Base-by-base conservation (phyloP, 441 rosid species). In the Erodium trifolium region DNA sequence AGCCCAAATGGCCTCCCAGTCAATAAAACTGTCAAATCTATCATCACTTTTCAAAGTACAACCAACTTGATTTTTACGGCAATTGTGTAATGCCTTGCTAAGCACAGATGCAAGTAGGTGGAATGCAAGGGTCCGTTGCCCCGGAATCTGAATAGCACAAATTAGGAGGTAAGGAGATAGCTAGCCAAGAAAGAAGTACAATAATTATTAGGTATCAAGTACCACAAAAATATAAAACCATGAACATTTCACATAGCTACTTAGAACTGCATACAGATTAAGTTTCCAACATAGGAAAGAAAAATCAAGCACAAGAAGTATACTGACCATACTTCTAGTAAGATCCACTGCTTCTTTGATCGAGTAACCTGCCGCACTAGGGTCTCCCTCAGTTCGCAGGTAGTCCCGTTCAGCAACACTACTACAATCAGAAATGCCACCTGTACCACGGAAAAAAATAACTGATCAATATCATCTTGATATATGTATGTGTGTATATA, bases 1-100 rank as follows among this genome's bases (percentile, higher is more conserved):
- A 67, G 99, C 96, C 97, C 97, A 91, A 78, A 93, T 80, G 68
- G 95, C 99, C 78, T 86, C 92, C 99, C 97, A 93, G 70, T 93
- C 97, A 78, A 71, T 76, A 67, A 77, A 67, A 43, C 57, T 72
- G 67, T 77, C 80, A 67, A 70, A 75, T 63, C 70, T 76, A 66
- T 73, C 63, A 71, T 75, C 71, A 69, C 63, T 73, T 72, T 65
- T 74, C 73, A 75, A 39, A 39, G 72, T 63, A 73, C 68, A 51
- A 62, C 85, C 85, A 70, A 82, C 84, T 78, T 80, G 84, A 68
- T 78, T 84, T 74, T 76, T 84, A 69, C 70, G 71, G 68, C 91
- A 78, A 78, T 75, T 80, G 39, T 62, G 66, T 63, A 82, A 74
- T 53, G 90, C 91, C 74, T 82, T 91, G 70, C 83, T 83, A 80